Evolutionary conservation across 169 alveolate species (phyloP).

Genomic region (Theileria orientalis): DNA sequence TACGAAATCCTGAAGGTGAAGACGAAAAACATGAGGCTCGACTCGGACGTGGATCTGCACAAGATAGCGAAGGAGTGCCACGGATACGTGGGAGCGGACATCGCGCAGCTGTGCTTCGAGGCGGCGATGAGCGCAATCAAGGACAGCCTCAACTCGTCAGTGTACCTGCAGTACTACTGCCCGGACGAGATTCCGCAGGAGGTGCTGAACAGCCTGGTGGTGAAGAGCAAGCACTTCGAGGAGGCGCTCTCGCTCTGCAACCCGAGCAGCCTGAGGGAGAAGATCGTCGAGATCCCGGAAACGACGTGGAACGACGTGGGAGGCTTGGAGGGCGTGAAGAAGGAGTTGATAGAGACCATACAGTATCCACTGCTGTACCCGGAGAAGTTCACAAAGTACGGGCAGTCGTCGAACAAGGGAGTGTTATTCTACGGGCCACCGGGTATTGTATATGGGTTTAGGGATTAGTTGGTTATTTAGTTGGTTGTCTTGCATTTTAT

Average conservation of each 20-base stretch:
- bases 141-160: slow-evolving; percentile 62
- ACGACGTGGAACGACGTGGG: slow-evolving; percentile 93
- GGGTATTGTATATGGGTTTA: slow-evolving; percentile 21
- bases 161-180: slow-evolving; percentile 30
- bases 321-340: slow-evolving; percentile 84
- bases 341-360: slow-evolving; percentile 81
- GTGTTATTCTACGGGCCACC: slow-evolving; percentile 91
- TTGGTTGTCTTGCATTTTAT: neutral
- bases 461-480: neutral
- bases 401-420: slow-evolving; percentile 80
- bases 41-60: slow-evolving; percentile 78
- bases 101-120: slow-evolving; percentile 85
- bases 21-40: slow-evolving; percentile 83
- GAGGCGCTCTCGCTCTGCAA: slow-evolving; percentile 85
- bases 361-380: slow-evolving; percentile 81
- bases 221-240: slow-evolving; percentile 79
- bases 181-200: slow-evolving; percentile 66
- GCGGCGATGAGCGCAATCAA: slow-evolving; percentile 84
- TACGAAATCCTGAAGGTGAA: slow-evolving; percentile 83
- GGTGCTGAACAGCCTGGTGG: slow-evolving; percentile 64
- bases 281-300: slow-evolving; percentile 90
- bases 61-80: slow-evolving; percentile 89
- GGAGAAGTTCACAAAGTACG: slow-evolving; percentile 76
- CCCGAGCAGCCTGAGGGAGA: slow-evolving; percentile 90
- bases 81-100: slow-evolving; percentile 92